Percentiles rank a stretch among this genome's conserved stretches.
Conservation (phyloP, 2,329 filamentous ascomycete genomes). For the Karstenula rhodostoma region DNA sequence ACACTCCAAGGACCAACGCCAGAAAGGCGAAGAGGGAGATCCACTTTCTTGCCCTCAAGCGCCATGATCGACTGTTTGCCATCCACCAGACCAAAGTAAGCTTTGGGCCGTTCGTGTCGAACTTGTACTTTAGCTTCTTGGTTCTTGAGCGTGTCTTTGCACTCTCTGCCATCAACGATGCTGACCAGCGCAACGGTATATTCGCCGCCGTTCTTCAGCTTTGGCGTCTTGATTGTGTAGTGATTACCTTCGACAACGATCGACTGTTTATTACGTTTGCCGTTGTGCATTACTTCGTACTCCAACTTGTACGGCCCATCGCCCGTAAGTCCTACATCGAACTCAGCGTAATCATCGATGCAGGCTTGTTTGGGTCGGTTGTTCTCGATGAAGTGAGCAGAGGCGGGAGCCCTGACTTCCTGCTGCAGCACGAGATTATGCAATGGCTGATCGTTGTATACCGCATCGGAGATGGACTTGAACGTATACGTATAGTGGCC, state of each 20-base stretch:
- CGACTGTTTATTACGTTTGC: slow-evolving; percentile 77
- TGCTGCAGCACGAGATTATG: slow-evolving; percentile 77
- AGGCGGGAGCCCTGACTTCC: slow-evolving; percentile 90
- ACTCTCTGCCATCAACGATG: slow-evolving; percentile 85
- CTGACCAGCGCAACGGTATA: slow-evolving; percentile 87
- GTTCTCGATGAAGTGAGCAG: slow-evolving; percentile 71
- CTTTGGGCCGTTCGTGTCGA: slow-evolving; percentile 85
- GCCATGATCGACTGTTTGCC: slow-evolving; percentile 77
- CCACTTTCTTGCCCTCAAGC: slow-evolving; percentile 76
- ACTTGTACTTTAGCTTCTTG: slow-evolving; percentile 85
- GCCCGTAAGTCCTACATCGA: slow-evolving; percentile 78
- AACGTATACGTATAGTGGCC: slow-evolving; percentile 91
- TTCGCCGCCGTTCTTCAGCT: slow-evolving; percentile 82
- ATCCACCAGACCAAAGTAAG: slow-evolving; percentile 84
- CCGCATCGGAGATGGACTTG: slow-evolving; percentile 77
- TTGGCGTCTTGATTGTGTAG: slow-evolving; percentile 78
- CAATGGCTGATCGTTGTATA: slow-evolving; percentile 69
- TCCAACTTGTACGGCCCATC: slow-evolving; percentile 89
- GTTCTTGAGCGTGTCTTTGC: slow-evolving; percentile 81
- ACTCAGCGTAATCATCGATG: slow-evolving; percentile 79
- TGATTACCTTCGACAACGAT: slow-evolving; percentile 68
- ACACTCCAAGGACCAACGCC: slow-evolving; percentile 87
- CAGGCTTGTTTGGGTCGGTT: slow-evolving; percentile 72
- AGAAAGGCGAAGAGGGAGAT: slow-evolving; percentile 82
- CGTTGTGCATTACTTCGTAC: slow-evolving; percentile 91